A percentile compares a stretch with the other conserved stretches of the same genome.
phyloP scores from a whole-genome alignment of 164 flowering plant genomes.

The Kalanchoe fedtschenkoi region DNA sequence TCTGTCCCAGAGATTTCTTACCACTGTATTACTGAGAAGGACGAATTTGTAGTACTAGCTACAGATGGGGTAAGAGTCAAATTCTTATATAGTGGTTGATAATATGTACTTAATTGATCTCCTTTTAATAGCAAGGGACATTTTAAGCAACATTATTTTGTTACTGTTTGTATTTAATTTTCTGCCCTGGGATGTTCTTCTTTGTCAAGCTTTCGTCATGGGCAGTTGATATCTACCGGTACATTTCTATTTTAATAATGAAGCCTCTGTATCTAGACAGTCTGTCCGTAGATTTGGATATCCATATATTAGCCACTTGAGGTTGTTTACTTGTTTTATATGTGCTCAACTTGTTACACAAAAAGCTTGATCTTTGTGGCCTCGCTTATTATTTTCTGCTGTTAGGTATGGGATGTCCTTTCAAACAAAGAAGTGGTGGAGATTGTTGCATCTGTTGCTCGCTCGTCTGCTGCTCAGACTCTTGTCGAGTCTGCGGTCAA shows the following conservation, averaged over 20 bases:
- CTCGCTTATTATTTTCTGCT: neutral
- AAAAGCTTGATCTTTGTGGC: neutral
- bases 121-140: too few species aligned
- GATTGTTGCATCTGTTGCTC: constrained; percentile 16
- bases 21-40: constrained; percentile 9
- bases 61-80: constrained; percentile 14
- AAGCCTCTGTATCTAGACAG: neutral
- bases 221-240: too few species aligned
- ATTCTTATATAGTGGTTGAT: too few species aligned
- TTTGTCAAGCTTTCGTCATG: too few species aligned
- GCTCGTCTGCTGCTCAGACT: constrained; percentile 12
- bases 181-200: too few species aligned
- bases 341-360: neutral
- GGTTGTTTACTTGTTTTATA: neutral
- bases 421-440: constrained; percentile 20
- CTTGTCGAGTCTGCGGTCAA: constrained; percentile 17
- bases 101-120: too few species aligned
- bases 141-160: too few species aligned
- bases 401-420: constrained; percentile 24
- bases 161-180: too few species aligned
- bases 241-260: too few species aligned
- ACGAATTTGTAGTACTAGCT: constrained; percentile 14
- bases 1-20: constrained; percentile 11
- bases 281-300: too few species aligned
- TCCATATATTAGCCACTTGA: neutral